Evolutionary conservation across 2,329 filamentous ascomycete genomes (phyloP), one percentile per base, ranked within the genome.

Genomic region (Chaetomium strumarium): DNA sequence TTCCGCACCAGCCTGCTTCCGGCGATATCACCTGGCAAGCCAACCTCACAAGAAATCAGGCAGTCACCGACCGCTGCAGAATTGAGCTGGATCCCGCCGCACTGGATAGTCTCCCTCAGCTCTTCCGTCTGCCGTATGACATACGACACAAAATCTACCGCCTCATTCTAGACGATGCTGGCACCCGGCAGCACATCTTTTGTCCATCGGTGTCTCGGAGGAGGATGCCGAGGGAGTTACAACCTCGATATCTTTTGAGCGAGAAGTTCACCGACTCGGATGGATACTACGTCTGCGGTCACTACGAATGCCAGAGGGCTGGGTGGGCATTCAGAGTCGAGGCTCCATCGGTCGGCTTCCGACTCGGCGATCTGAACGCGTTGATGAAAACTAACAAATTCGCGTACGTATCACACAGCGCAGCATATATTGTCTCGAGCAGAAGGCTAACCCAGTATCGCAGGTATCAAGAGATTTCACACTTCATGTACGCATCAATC

Each of bases 351-450:
- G 11, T 34, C n/a, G 17, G 39, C 1, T 34, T 40, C 19, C 17
- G 34, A 3, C 37, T 55, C 5, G 36, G 16, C n/a, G 52, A 55
- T 17, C 31, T 55, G 30, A 16, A 37, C 16, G 31, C 47, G 10
- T n/a, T 55, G 16, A 55, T 55, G 52, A 20, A 19, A 19, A 55
- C 52, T 13, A 47, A 43, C 52, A 55, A 55, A 34, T 55, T 55
- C 29, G 52, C 14, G 48, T 50, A 41, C 7, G 34, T 14, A 37
- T 9, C 34, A n/a, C n/a, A 8, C 34, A 3, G 10, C 13, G 7
- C 34, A 34, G 3, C 33, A 34, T 34, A 34, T 34, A 3, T 4
- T 10, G 12, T 14, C 14, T 4, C 4, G 4, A 14, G 14, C 33
- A 34, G 5, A 34, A 34, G 14, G 11, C 33, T 14, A 4, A 12